Evolutionary conservation across 495 filamentous ascomycete genomes (phyloP), one percentile per base, ranked within the genome.

Genomic region (Trichocladium uniseriatum): DNA sequence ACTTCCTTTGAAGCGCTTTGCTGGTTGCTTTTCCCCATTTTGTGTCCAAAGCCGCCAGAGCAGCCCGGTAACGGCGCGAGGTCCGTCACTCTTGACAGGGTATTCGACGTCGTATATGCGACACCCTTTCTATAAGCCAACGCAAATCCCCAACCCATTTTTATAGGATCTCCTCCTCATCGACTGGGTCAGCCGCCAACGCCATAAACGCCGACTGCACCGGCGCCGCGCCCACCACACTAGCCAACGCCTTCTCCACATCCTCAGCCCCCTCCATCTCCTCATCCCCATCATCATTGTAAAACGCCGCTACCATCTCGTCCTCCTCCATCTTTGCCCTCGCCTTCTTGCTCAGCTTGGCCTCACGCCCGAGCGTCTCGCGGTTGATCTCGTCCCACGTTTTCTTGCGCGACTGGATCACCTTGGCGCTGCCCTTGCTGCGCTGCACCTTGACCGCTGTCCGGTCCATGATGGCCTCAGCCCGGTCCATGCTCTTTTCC

Each of bases 401-500:
- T 48, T 73, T 76, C 38, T 66, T 68, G 59, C 79, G 58, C 24
- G 68, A 61, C 44, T 78, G 71, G n/a, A 88, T 75, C n/a, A 56
- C 70, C 57, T 77, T 81, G 22, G 73, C 78, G 45, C 74, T 75
- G 15, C 58, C 72, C 53, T 79, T 69, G 66, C 84, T 89, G 59
- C 79, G 79, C 45, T 78, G 69, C 38, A 86, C 70, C 62, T 90
- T 94, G 45, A 69, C 73, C 60, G 83, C 79, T 44, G 79, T 72
- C 59, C 81, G 81, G 57, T 88, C 86, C 62, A 81, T 68, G 55
- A 83, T 69, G 6, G 74, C 74, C 55, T 85, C 85, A 29, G 86
- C 89, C 49, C 79, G 76, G 59, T 90, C 86, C 55, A 89, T 71
- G 21, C 70, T 81, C 66, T 82, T 85, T 58, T 87, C 79, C 27